Evolutionary conservation across 2,329 filamentous ascomycete species (phyloP), one percentile per base, ranked within the genome.

Genomic region (Trichoderma sp.): DNA sequence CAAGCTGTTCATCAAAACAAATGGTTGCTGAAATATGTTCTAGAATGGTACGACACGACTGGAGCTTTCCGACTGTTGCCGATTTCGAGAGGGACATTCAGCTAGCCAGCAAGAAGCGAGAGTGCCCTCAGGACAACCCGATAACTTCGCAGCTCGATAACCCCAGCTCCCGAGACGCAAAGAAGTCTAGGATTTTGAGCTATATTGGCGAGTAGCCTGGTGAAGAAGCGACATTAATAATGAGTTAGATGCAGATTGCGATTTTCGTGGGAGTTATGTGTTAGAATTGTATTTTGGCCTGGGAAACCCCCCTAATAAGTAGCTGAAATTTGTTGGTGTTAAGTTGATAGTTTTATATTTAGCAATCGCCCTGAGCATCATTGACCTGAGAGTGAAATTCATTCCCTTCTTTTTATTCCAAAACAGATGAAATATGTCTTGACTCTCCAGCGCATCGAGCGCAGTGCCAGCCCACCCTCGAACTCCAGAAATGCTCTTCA

Each of bases 401-500:
- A 24, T 21, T 49, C 11, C 27, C 56, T 69, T 43, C 5, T 24
- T 21, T 49, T 49, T 60, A 69, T 53, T 43, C 66, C 60, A 56
- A 68, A 67, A 52, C 64, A 64, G 65, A 57, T 35, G 24, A 56
- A 37, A 31, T 40, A 55, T 40, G 47, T 40, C 60, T 67, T 52
- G 66, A 69, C 63, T 57, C 49, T 31, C 24, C 33, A 37, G 70
- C 68, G 71, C 64, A 60, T 66, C 47, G 31, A 58, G 68, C 65
- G 65, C 61, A 47, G 68, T 71, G 55, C 57, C 65, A 52, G 49
- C 61, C 63, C 56, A 57, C 49, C 68, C 76, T 72, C 72, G 73
- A 77, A 79, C 78, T 77, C 77, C 74, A 72, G 71, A 71, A 72
- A 76, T 76, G 73, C 70, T 72, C 73, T 72, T 74, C 55, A 60